phyloP scores from a whole-genome alignment of 2,329 filamentous ascomycete genomes.

The Cercospora sp. region DNA sequence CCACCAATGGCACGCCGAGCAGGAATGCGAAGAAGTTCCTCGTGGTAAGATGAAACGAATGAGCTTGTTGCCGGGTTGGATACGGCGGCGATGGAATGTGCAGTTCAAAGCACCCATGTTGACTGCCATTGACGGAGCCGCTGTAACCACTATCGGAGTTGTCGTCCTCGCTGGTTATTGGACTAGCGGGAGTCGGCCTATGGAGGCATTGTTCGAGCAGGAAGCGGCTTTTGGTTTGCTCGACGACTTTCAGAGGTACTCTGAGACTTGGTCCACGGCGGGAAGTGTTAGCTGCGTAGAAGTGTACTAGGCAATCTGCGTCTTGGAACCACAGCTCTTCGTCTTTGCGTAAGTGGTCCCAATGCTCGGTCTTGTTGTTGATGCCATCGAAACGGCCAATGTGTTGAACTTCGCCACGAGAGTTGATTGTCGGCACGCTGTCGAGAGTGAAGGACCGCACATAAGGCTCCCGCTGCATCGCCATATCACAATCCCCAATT shows the following conservation, averaged over 20 bases:
- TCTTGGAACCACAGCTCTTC: constrained; percentile 67
- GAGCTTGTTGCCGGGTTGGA: constrained; percentile 56
- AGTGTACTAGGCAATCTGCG: constrained; percentile 69
- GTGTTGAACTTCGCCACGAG: constrained; percentile 13
- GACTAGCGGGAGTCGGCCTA: constrained; percentile 8
- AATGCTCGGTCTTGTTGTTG: constrained; percentile 20
- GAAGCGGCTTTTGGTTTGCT: constrained; percentile 60
- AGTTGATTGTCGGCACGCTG: constrained; percentile 3
- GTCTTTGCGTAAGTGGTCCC: constrained; percentile 51
- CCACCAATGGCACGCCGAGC: constrained; percentile 63
- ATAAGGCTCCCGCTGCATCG: constrained; percentile 1
- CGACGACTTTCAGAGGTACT: constrained; percentile 60
- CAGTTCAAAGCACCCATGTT: constrained; percentile 51
- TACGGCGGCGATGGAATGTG: constrained; percentile 67
- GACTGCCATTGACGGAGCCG: constrained; percentile 21
- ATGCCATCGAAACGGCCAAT: constrained; percentile 25
- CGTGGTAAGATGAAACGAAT: constrained; percentile 66
- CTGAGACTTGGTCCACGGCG: constrained; percentile 67
- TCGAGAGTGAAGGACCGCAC: constrained; percentile 10
- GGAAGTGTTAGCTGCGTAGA: constrained; percentile 67
- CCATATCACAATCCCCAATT: background rate
- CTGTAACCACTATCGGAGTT: constrained; percentile 35
- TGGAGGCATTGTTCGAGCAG: constrained; percentile 55
- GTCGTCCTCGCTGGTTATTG: constrained; percentile 30
- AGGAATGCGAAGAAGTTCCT: constrained; percentile 77